Percentiles rank a stretch among this genome's conserved stretches.
Evolutionary conservation across 352 stramenopile genomes (phyloP).

Genomic region (Globisporangium cylindrosporum): DNA sequence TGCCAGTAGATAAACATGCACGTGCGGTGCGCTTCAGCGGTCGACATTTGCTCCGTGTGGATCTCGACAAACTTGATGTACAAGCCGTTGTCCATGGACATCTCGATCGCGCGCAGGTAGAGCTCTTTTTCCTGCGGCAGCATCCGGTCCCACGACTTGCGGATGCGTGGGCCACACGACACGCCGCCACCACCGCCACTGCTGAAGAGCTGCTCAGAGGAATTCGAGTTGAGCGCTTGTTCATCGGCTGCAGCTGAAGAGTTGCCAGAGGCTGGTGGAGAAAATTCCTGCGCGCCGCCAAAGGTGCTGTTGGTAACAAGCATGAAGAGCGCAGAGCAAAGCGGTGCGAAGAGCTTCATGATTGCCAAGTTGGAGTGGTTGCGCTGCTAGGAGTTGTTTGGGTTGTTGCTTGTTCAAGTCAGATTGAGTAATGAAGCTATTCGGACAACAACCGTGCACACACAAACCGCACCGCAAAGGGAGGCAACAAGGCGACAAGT

Average conservation of each 20-base stretch:
- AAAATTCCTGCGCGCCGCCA: slow-evolving; percentile 7
- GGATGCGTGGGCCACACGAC: slow-evolving; percentile 63
- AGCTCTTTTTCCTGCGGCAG: slow-evolving; percentile 59
- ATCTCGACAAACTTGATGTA: slow-evolving; percentile 89
- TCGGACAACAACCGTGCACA: not conserved
- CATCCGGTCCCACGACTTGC: slow-evolving; percentile 72
- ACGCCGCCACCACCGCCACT: not conserved
- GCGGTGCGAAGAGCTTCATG: slow-evolving; percentile 14
- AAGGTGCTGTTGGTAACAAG: not conserved
- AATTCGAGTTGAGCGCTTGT: not conserved
- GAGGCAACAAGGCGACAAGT: not conserved
- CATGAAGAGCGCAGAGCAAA: not conserved
- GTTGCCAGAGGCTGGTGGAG: not conserved
- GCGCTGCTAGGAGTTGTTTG: not conserved
- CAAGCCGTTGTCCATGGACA: slow-evolving; percentile 74
- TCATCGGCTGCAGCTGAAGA: not conserved
- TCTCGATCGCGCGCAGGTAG: slow-evolving; percentile 72
- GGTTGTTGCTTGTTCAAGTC: slow-evolving; percentile 1
- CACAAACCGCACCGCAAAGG: not conserved
- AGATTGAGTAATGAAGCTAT: slow-evolving; percentile 4
- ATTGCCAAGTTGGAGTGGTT: not conserved
- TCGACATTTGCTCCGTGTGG: slow-evolving; percentile 84
- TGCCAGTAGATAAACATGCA: slow-evolving; percentile 91
- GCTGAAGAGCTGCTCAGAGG: slow-evolving; percentile 12
- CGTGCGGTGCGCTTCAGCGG: slow-evolving; percentile 74